Percentiles rank a stretch among this genome's conserved stretches.
Conservation (phyloP, 108 stramenopile genomes). For the Pseudonitzschia multistriata region DNA sequence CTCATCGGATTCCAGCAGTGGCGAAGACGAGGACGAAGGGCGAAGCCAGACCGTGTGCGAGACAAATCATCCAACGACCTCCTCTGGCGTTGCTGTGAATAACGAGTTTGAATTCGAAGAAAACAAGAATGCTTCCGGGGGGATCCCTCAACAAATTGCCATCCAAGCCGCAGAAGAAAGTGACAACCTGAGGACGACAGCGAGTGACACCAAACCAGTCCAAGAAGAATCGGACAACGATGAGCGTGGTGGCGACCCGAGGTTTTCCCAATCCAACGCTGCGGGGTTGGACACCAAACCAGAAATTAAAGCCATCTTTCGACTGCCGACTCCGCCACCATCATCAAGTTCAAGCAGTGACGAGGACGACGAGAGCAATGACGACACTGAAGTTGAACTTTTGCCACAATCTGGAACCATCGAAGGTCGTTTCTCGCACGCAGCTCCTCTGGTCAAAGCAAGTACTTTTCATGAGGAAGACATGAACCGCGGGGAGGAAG, state of each 20-base stretch:
- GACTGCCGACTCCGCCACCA: constrained; percentile 41
- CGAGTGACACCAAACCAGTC: not conserved
- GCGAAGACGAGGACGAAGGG: not conserved
- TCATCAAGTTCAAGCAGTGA: constrained; percentile 33
- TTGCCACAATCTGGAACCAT: not conserved
- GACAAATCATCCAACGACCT: not conserved
- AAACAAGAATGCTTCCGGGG: not conserved
- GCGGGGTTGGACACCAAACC: not conserved
- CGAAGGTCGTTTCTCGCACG: not conserved
- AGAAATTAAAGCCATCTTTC: constrained; percentile 16
- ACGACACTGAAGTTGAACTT: constrained; percentile 19
- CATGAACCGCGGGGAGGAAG: not conserved
- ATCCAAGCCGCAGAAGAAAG: not conserved
- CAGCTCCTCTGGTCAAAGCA: not conserved
- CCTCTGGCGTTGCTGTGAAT: not conserved
- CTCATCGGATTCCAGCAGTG: constrained; percentile 7
- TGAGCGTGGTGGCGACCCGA: not conserved
- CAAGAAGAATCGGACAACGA: not conserved
- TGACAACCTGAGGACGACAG: not conserved
- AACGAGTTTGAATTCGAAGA: not conserved
- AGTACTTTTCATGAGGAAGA: not conserved
- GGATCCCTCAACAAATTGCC: not conserved
- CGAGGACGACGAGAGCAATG: constrained; percentile 20
- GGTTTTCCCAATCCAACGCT: not conserved
- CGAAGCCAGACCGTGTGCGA: not conserved